Evolutionary conservation across 2,329 filamentous ascomycete species (phyloP).

Genomic region (Talaromyces sp.): DNA sequence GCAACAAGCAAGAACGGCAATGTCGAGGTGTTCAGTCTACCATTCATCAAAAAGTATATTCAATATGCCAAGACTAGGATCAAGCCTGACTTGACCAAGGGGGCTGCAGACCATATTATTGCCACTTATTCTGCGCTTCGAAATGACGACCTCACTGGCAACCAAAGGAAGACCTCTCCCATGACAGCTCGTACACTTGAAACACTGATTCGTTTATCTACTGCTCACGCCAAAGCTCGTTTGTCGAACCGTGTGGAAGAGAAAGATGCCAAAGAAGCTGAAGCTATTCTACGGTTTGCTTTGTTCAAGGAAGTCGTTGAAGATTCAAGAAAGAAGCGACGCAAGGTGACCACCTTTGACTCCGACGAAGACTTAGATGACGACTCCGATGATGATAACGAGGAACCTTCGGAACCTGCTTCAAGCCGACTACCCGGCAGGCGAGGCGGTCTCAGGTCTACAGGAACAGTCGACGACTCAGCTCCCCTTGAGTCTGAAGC

Average conservation of each 20-base stretch:
- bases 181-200: constrained; percentile 97
- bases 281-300: constrained; percentile 86
- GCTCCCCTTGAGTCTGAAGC: constrained; percentile 55
- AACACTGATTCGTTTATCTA: constrained; percentile 95
- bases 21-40: constrained; percentile 86
- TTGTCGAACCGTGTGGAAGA: constrained; percentile 86
- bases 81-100: constrained; percentile 85
- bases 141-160: constrained; percentile 93
- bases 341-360: constrained; percentile 66
- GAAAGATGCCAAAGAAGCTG: constrained; percentile 80
- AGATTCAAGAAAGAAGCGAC: constrained; percentile 75
- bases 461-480: constrained; percentile 35
- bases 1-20: constrained; percentile 70
- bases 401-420: constrained; percentile 26
- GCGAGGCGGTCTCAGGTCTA: constrained; percentile 32
- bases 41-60: constrained; percentile 99
- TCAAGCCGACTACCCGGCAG: constrained; percentile 31
- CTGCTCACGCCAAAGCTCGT: constrained; percentile 89
- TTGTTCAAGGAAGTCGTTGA: constrained; percentile 93
- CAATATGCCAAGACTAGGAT: constrained; percentile 93
- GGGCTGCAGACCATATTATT: constrained; percentile 86
- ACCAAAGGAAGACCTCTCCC: constrained; percentile 87
- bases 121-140: constrained; percentile 86
- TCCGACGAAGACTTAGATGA: constrained; percentile 59
- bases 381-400: constrained; percentile 33